Percentiles rank a stretch among this genome's conserved stretches.
Evolutionary conservation across 768 basidiomycete species (phyloP).

Genomic region (Holtermannia corniformis): DNA sequence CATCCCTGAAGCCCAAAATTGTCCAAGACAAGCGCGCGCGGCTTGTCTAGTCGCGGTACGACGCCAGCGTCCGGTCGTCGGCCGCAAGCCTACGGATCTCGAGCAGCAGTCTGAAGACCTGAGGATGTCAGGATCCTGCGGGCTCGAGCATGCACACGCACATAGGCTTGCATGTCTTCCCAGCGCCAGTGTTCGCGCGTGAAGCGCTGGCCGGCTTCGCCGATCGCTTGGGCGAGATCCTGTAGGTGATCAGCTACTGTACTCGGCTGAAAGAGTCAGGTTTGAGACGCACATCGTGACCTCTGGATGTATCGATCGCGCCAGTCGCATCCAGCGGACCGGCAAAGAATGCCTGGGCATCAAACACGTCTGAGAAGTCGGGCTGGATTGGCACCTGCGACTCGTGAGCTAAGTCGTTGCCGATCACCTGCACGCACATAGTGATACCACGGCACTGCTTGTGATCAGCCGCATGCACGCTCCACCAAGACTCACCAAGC

Average conservation of each 20-base stretch:
- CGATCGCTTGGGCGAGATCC: slow-evolving; percentile 15
- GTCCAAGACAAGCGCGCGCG: neutral
- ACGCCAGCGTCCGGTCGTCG: neutral
- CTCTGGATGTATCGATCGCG: slow-evolving; percentile 47
- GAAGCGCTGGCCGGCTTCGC: slow-evolving; percentile 13
- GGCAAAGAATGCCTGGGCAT: slow-evolving; percentile 63
- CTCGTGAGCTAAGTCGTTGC: slow-evolving; percentile 21
- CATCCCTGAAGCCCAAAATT: neutral
- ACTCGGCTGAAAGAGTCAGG: too few species aligned
- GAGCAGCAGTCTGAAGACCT: neutral
- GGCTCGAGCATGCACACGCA: neutral
- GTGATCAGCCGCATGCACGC: neutral
- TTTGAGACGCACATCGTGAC: slow-evolving; percentile 49
- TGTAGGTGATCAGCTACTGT: neutral
- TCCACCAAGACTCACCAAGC: slow-evolving; percentile 17
- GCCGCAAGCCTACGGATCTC: neutral
- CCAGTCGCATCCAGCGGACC: slow-evolving; percentile 46
- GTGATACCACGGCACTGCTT: neutral
- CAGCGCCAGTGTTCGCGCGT: slow-evolving; percentile 19
- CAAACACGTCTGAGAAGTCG: slow-evolving; percentile 60
- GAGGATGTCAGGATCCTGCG: neutral
- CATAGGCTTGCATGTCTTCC: slow-evolving; percentile 19
- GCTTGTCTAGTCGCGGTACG: neutral
- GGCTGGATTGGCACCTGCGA: slow-evolving; percentile 59
- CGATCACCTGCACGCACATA: neutral